Percentiles rank a stretch among this genome's conserved stretches.
Conservation (phyloP, 805 yeast species). For the Lipomyces sp. region DNA sequence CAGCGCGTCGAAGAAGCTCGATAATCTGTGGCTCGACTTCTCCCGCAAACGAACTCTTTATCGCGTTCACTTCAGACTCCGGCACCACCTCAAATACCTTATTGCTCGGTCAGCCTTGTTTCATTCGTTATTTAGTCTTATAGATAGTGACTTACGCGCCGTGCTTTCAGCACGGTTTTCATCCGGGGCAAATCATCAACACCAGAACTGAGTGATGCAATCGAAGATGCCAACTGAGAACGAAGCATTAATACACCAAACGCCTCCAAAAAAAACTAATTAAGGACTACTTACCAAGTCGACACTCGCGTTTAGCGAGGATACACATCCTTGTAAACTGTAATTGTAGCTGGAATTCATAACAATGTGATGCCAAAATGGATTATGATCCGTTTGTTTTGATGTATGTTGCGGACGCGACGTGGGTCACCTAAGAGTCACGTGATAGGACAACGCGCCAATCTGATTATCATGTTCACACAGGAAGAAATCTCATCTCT, state of each 20-base stretch:
- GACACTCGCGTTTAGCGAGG: conserved; percentile 28
- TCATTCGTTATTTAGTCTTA: background rate
- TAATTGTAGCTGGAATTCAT: conserved; percentile 33
- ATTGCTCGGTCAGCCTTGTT: no score
- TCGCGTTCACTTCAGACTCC: conserved; percentile 39
- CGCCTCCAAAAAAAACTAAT: background rate
- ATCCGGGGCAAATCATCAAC: conserved; percentile 39
- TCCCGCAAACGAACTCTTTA: conserved; percentile 38
- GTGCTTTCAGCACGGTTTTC: conserved; percentile 35
- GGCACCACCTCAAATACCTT: conserved; percentile 43
- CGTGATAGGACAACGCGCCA: background rate
- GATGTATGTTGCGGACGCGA: background rate
- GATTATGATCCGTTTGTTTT: background rate
- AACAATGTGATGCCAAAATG: background rate
- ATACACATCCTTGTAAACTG: conserved; percentile 37
- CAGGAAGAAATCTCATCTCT: no score
- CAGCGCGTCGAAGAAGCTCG: conserved; percentile 38
- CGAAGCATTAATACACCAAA: no score
- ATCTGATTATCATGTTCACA: no score
- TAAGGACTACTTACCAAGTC: conserved; percentile 21
- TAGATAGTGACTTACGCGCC: conserved; percentile 20
- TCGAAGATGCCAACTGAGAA: conserved; percentile 27
- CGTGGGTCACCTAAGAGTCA: background rate
- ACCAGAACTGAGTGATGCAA: conserved; percentile 29
- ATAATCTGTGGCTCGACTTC: conserved; percentile 43